Evolutionary conservation across 805 yeast species (phyloP).

Genomic region (Candida adriatica): DNA sequence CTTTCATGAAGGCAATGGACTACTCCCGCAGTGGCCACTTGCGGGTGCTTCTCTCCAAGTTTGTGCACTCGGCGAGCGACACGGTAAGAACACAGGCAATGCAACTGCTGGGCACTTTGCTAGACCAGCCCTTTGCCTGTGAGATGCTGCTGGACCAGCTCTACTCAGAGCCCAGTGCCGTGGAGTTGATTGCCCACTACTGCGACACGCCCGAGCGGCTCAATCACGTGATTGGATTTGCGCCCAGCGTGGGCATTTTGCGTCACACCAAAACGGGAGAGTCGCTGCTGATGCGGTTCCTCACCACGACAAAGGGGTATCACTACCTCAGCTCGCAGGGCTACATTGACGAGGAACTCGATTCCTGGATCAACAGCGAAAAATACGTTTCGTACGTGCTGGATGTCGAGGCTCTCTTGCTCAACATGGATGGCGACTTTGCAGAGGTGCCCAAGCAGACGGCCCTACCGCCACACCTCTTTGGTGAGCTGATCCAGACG

Average conservation of each 20-base stretch:
- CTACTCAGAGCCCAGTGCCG: conserved; percentile 59
- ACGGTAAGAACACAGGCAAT: conserved; percentile 54
- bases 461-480: conserved; percentile 58
- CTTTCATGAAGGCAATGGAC: conserved; percentile 57
- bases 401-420: conserved; percentile 37
- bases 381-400: conserved; percentile 38
- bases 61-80: conserved; percentile 48
- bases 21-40: conserved; percentile 57
- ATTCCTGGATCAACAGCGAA: conserved; percentile 51
- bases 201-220: conserved; percentile 47
- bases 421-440: conserved; percentile 15
- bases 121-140: conserved; percentile 34
- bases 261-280: conserved; percentile 29
- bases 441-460: conserved; percentile 7
- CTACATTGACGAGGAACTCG: conserved; percentile 59
- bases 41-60: conserved; percentile 57
- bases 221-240: conserved; percentile 40
- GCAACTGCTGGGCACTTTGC: conserved; percentile 37
- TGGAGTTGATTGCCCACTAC: conserved; percentile 44
- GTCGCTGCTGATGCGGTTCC: conserved; percentile 53
- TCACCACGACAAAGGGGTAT: conserved; percentile 67
- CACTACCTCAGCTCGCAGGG: conserved; percentile 51
- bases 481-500: conserved; percentile 73
- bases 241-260: conserved; percentile 44
- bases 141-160: conserved; percentile 56